Conservation (phyloP, 1,139 yeast species). For the Saccharomyces hybrid region DNA sequence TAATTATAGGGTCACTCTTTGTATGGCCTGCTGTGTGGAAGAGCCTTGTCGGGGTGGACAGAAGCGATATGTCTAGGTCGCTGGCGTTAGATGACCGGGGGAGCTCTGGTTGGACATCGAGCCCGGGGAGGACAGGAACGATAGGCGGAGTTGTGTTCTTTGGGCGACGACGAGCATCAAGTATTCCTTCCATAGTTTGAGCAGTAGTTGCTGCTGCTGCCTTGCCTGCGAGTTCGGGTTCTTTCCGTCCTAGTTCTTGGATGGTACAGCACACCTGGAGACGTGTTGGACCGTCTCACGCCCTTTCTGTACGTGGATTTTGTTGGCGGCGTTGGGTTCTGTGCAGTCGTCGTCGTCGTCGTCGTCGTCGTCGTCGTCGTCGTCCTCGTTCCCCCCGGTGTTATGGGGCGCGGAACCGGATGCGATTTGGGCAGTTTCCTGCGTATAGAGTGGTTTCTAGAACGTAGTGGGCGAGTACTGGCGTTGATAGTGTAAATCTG, state of each 20-base stretch:
- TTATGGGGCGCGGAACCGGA: background rate
- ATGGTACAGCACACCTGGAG: conserved; percentile 2
- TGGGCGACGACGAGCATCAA: conserved; percentile 22
- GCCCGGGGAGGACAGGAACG: conserved; percentile 6
- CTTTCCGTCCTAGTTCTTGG: conserved; percentile 1
- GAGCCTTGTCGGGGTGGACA: background rate
- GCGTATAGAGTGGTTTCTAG: background rate
- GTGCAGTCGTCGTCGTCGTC: background rate
- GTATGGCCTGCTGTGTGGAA: background rate
- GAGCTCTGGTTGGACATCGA: conserved; percentile 1
- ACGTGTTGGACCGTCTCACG: conserved; percentile 1
- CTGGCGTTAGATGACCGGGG: conserved; percentile 1
- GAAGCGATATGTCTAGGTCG: background rate
- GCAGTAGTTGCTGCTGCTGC: background rate
- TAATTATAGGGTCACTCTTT: background rate
- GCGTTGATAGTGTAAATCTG: background rate
- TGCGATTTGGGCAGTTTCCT: background rate
- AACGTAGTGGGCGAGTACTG: background rate
- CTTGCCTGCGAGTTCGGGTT: background rate
- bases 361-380: conserved; percentile 1
- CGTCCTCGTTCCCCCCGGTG: background rate
- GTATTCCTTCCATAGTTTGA: conserved; percentile 27
- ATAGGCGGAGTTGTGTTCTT: conserved; percentile 27
- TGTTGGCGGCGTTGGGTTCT: background rate
- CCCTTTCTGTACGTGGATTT: background rate